phyloP scores from a whole-genome alignment of 495 filamentous ascomycete species.

The Penicillium atrosanguineum region DNA sequence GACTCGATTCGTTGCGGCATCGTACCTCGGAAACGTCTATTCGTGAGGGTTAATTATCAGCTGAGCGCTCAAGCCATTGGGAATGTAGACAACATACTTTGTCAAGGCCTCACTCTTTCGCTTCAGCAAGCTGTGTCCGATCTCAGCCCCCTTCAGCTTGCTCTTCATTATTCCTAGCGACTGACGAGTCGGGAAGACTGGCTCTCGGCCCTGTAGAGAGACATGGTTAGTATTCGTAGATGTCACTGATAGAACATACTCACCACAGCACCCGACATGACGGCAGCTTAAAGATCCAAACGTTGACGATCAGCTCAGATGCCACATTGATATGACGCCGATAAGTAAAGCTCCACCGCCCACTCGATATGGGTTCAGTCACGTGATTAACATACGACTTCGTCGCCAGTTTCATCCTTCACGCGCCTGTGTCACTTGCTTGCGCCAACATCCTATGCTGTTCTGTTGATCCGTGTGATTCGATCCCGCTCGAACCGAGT shows the following conservation, averaged over 20 bases:
- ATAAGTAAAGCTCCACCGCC: constrained; percentile 28
- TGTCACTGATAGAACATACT: constrained; percentile 12
- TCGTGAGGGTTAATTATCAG: constrained; percentile 9
- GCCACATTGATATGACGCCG: constrained; percentile 35
- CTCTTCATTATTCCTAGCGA: constrained; percentile 95
- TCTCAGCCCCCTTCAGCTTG: constrained; percentile 97
- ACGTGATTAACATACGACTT: constrained; percentile 33
- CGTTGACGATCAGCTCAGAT: constrained; percentile 16
- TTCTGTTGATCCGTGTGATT: constrained; percentile 34
- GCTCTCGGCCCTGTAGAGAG: constrained; percentile 55
- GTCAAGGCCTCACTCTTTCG: constrained; percentile 92
- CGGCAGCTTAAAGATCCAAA: constrained; percentile 17
- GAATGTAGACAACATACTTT: constrained; percentile 53
- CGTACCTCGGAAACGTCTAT: constrained; percentile 82
- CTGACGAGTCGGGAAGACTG: constrained; percentile 98
- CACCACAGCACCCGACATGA: constrained; percentile 60
- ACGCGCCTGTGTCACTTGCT: constrained; percentile 31
- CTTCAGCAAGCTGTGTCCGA: constrained; percentile 81
- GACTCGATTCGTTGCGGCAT: constrained; percentile 5
- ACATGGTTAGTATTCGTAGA: constrained; percentile 4
- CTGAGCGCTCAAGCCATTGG: neutral
- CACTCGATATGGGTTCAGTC: constrained; percentile 23
- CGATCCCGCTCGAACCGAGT: constrained; percentile 44
- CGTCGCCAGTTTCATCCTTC: constrained; percentile 21
- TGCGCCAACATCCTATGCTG: constrained; percentile 25